These are phyloP conservation scores for Hura crepitans DNA, from an alignment of 441 rosid species.

Conservation along the genomic window DNA sequence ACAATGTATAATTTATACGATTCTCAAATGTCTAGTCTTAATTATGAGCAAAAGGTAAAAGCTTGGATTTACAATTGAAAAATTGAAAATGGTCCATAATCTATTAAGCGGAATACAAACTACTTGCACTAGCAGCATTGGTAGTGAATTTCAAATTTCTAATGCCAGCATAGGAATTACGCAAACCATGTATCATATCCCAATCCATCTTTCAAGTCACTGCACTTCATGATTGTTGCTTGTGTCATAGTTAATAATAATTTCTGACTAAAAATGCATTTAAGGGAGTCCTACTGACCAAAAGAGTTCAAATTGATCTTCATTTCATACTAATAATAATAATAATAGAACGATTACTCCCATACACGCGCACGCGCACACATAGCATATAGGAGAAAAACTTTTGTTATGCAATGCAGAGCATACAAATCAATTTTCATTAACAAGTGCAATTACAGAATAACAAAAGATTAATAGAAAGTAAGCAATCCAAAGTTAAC, in stretches of 20 bases:
- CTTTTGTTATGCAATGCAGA: background rate
- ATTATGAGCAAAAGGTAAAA: background rate
- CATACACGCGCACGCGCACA: too few relatives aligned
- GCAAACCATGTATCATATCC: background rate
- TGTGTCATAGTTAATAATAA: background rate
- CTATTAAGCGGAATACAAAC: background rate
- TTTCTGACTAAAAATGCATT: background rate
- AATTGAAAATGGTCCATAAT: background rate
- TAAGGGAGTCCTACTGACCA: background rate
- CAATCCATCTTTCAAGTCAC: background rate
- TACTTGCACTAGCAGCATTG: slow-evolving; percentile 15
- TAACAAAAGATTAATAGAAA: background rate
- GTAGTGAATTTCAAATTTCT: background rate
- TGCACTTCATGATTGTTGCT: background rate
- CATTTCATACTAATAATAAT: background rate
- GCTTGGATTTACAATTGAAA: background rate
- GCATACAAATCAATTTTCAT: background rate
- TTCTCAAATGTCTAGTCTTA: background rate
- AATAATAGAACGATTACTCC: background rate
- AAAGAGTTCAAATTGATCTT: background rate
- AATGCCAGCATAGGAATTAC: background rate
- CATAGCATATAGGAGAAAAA: background rate
- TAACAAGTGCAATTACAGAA: background rate
- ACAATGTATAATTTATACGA: slow-evolving; percentile 12
- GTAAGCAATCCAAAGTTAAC: slow-evolving; percentile 22